phyloP scores from a whole-genome alignment of 2,329 filamentous ascomycete genomes.

The Botrytis fragariae region DNA sequence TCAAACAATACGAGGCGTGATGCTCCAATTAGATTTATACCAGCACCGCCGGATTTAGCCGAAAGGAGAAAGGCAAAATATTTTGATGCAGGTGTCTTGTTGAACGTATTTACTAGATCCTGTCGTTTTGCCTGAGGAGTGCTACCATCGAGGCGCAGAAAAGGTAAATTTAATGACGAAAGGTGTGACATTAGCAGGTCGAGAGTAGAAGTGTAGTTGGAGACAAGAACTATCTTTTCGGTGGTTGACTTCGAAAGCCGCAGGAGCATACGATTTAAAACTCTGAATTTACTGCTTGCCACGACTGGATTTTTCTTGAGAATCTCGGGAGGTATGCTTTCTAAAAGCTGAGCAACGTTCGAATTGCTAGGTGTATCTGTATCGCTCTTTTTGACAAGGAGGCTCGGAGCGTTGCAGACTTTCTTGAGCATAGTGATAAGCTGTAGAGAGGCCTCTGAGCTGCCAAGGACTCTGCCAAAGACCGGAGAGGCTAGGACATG shows the following conservation, averaged over 20 bases:
- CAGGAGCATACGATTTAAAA: slow-evolving; percentile 64
- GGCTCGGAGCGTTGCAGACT: slow-evolving; percentile 67
- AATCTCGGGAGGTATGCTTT: slow-evolving; percentile 53
- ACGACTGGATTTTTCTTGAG: slow-evolving; percentile 53
- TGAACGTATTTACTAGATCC: slow-evolving; percentile 67
- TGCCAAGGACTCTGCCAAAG: slow-evolving; percentile 61
- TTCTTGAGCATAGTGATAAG: slow-evolving; percentile 73
- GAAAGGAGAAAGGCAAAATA: slow-evolving; percentile 70
- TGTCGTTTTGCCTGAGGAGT: slow-evolving; percentile 64
- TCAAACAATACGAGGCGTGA: slow-evolving; percentile 70
- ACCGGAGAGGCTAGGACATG: slow-evolving; percentile 62
- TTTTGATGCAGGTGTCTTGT: slow-evolving; percentile 52
- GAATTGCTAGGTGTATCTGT: slow-evolving; percentile 38
- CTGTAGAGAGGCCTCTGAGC: slow-evolving; percentile 60
- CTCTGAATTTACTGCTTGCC: slow-evolving; percentile 63
- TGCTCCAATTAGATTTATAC: slow-evolving; percentile 69
- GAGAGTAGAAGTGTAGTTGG: slow-evolving; percentile 71
- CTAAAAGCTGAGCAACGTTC: slow-evolving; percentile 45
- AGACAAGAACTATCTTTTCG: slow-evolving; percentile 74
- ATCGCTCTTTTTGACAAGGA: slow-evolving; percentile 51
- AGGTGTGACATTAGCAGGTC: slow-evolving; percentile 64
- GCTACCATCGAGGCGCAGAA: slow-evolving; percentile 67
- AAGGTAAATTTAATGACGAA: slow-evolving; percentile 56
- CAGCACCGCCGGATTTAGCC: slow-evolving; percentile 68
- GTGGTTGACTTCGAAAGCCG: slow-evolving; percentile 57